A percentile compares a stretch with the other conserved stretches of the same genome.
These are phyloP conservation scores for Musa beccarii DNA, from an alignment of 176 grass and related monocot genomes.

Conservation along the genomic window DNA sequence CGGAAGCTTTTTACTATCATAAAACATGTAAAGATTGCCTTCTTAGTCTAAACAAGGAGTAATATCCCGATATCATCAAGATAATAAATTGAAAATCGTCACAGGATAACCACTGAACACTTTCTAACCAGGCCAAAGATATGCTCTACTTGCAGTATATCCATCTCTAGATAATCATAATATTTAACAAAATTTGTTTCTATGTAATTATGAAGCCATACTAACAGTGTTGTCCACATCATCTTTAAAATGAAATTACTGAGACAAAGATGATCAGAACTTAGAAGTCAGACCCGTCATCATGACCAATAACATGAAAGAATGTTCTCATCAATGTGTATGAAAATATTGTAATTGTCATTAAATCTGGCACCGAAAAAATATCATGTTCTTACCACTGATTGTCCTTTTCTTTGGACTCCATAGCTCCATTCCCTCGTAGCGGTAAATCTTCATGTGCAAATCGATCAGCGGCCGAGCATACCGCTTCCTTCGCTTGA, in stretches of 20 bases:
- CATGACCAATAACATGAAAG: not conserved
- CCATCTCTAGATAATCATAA: not conserved
- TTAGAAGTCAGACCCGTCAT: too few species aligned
- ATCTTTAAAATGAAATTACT: too few species aligned
- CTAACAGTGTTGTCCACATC: too few species aligned
- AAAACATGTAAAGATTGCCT: not conserved
- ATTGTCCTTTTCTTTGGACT: slow-evolving; percentile 43
- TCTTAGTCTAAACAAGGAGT: not conserved
- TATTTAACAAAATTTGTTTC: too few species aligned
- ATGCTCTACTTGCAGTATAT: not conserved
- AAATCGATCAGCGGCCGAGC: slow-evolving; percentile 87
- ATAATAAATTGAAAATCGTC: not conserved
- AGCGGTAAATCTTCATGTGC: slow-evolving; percentile 94
- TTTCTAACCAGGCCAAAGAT: too few species aligned
- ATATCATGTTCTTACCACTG: slow-evolving; percentile 43
- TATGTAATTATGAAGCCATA: too few species aligned
- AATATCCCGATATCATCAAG: not conserved
- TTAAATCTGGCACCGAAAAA: not conserved
- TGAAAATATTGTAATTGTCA: not conserved
- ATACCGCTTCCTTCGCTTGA: slow-evolving; percentile 88
- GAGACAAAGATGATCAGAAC: not conserved
- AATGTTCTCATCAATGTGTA: not conserved
- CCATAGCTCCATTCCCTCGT: slow-evolving; percentile 87
- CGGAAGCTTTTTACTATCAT: too few species aligned
- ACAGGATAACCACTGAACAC: not conserved